Conservation (phyloP, 73 alveolate genomes). For the Blepharisma japonicum region DNA sequence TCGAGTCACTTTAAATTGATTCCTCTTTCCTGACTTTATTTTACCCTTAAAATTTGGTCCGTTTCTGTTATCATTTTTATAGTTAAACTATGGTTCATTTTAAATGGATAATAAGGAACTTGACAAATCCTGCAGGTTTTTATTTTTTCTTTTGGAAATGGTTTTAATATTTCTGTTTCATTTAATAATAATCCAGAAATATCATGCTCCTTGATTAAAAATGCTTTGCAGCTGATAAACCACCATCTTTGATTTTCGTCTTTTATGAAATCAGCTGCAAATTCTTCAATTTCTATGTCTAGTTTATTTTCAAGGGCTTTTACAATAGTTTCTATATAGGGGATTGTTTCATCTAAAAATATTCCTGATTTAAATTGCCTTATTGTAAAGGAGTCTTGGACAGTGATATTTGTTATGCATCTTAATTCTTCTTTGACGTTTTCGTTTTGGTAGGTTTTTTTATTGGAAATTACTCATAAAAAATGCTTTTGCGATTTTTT, state of each 20-base stretch:
- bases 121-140: constrained; percentile 71
- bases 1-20: constrained; percentile 44
- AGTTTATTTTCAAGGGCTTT: constrained; percentile 73
- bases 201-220: constrained; percentile 46
- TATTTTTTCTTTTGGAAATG: neutral
- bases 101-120: constrained; percentile 52
- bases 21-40: constrained; percentile 32
- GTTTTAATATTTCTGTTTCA: constrained; percentile 7
- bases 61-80: constrained; percentile 82
- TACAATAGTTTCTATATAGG: constrained; percentile 76
- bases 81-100: constrained; percentile 65
- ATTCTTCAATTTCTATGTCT: constrained; percentile 76
- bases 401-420: constrained; percentile 80
- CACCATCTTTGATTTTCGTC: constrained; percentile 94
- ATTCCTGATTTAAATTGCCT: constrained; percentile 61
- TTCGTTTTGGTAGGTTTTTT: constrained; percentile 67
- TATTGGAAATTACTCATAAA: constrained; percentile 83
- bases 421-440: constrained; percentile 71
- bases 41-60: constrained; percentile 47
- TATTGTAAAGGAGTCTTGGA: constrained; percentile 37
- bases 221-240: constrained; percentile 75
- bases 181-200: constrained; percentile 37
- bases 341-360: constrained; percentile 77
- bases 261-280: constrained; percentile 92
- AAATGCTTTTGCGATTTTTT: constrained; percentile 77